Conservation (phyloP, 2,329 filamentous ascomycete species). For the Aspergillus arachidicola region DNA sequence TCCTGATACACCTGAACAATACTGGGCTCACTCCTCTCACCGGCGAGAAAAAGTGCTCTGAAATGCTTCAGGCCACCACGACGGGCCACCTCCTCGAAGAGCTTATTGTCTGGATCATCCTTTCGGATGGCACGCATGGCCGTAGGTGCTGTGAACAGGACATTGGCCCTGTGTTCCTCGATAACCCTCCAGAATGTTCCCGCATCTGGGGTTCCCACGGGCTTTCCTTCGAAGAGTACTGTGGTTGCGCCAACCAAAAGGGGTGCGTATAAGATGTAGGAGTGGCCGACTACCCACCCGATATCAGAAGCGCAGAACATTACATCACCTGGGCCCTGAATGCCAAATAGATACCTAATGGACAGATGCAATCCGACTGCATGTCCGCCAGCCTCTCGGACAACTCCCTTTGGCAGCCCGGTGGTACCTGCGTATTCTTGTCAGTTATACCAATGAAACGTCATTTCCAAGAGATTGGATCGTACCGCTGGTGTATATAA, state of each 20-base stretch:
- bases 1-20: conserved; percentile 81
- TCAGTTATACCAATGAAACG: background rate
- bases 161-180: conserved; percentile 81
- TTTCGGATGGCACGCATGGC: conserved; percentile 84
- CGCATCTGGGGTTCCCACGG: conserved; percentile 83
- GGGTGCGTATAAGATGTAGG: conserved; percentile 87
- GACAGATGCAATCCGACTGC: conserved; percentile 82
- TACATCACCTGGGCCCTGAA: conserved; percentile 82
- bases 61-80: conserved; percentile 72
- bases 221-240: conserved; percentile 91
- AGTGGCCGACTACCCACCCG: conserved; percentile 86
- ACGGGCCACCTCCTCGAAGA: conserved; percentile 65
- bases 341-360: conserved; percentile 79
- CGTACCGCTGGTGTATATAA: conserved; percentile 77
- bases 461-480: conserved; percentile 11
- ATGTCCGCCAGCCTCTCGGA: conserved; percentile 82
- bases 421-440: conserved; percentile 63
- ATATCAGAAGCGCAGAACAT: conserved; percentile 82
- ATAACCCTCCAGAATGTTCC: conserved; percentile 86
- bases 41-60: conserved; percentile 78
- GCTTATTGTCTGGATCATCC: conserved; percentile 75
- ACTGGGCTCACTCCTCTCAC: conserved; percentile 84
- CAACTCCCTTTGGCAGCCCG: conserved; percentile 78
- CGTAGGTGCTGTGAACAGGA: conserved; percentile 83
- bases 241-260: conserved; percentile 83